These are phyloP conservation scores for Pyrus betulifolia DNA, from an alignment of 306 rosid genomes.

Conservation along the genomic window DNA sequence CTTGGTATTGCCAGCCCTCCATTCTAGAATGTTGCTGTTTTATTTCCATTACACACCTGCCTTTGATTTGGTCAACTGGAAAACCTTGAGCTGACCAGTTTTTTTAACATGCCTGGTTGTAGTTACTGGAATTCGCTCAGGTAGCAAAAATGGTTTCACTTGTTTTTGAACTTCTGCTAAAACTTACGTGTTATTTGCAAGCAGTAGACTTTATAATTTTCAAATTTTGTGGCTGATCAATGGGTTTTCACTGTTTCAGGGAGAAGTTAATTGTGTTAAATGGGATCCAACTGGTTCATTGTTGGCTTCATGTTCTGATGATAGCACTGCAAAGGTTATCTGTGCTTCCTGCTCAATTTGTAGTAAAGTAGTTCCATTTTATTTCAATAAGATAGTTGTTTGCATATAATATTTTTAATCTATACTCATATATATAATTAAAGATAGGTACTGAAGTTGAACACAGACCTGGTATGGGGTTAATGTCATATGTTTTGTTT, in stretches of 20 bases:
- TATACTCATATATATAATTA: neutral
- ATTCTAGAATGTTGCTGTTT: neutral
- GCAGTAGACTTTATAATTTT: neutral
- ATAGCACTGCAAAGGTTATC: constrained; percentile 79
- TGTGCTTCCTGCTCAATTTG: neutral
- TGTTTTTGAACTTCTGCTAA: neutral
- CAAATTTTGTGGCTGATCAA: constrained; percentile 11
- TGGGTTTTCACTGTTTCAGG: constrained; percentile 42
- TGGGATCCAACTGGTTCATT: constrained; percentile 95
- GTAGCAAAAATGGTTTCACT: constrained; percentile 6
- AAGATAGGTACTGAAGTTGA: neutral
- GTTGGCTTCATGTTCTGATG: constrained; percentile 95
- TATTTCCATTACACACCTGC: neutral
- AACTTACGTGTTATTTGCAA: neutral
- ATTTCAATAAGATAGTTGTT: neutral
- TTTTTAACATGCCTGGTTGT: neutral
- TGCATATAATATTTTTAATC: neutral
- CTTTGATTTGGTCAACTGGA: neutral
- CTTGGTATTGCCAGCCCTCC: neutral
- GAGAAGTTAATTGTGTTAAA: constrained; percentile 93
- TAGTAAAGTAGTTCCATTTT: neutral
- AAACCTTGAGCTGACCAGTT: constrained; percentile 3
- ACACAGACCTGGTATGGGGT: neutral
- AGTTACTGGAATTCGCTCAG: constrained; percentile 2
- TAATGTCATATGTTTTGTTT: neutral